A percentile compares a stretch with the other conserved stretches of the same genome.
These are phyloP conservation scores for Cryptococcus sp. DNA, from an alignment of 1,284 basidiomycete species.

Conservation along the genomic window DNA sequence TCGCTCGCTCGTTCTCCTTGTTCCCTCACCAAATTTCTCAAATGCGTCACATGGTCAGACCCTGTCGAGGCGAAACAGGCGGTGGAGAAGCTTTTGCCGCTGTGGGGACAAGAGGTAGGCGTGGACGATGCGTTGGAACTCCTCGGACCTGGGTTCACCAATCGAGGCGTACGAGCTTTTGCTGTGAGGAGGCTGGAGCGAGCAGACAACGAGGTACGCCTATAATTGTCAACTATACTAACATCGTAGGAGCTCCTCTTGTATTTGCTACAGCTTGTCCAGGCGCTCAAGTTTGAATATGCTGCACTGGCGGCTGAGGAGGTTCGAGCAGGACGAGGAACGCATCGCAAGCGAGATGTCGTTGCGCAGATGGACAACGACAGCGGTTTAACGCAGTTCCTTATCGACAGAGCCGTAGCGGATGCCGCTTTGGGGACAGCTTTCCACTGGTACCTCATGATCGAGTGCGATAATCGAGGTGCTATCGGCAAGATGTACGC, in stretches of 20 bases:
- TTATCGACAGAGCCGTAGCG: constrained; percentile 75
- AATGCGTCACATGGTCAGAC: constrained; percentile 96
- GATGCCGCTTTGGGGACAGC: constrained; percentile 84
- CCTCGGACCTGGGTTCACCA: constrained; percentile 82
- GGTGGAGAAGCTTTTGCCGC: constrained; percentile 87
- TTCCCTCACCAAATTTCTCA: constrained; percentile 94
- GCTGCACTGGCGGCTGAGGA: neutral
- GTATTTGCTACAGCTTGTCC: constrained; percentile 92
- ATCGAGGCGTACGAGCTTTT: constrained; percentile 86
- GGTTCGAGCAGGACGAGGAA: constrained; percentile 53
- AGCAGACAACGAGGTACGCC: constrained; percentile 82
- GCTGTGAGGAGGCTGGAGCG: constrained; percentile 84
- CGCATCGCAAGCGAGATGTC: constrained; percentile 50
- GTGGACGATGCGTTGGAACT: constrained; percentile 94
- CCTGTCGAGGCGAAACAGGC: constrained; percentile 94
- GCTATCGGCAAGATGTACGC: constrained; percentile 86
- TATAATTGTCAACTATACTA: neutral
- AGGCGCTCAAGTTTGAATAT: constrained; percentile 88
- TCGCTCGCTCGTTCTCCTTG: constrained; percentile 70
- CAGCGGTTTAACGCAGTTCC: constrained; percentile 80
- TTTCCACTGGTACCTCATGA: constrained; percentile 96
- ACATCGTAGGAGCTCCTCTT: constrained; percentile 73
- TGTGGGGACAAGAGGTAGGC: constrained; percentile 90
- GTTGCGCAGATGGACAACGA: constrained; percentile 56
- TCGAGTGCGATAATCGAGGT: constrained; percentile 70